Conservation (phyloP, 768 basidiomycete species). For the Russula virescens region DNA sequence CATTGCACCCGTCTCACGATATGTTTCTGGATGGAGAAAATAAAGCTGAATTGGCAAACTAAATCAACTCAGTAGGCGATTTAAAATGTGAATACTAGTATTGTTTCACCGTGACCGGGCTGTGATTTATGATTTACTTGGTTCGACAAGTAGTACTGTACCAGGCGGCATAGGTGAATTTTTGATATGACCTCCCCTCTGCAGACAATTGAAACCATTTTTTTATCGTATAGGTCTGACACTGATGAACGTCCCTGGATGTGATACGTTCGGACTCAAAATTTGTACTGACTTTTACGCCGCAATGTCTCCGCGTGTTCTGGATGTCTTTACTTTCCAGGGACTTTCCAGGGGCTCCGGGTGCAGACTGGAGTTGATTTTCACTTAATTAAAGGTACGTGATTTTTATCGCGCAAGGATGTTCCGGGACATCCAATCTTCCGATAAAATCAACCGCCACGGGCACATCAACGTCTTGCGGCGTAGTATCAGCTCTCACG, state of each 20-base stretch:
- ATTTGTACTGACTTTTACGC: background rate
- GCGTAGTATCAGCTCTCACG: background rate
- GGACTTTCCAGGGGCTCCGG: too few species aligned
- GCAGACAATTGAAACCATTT: background rate
- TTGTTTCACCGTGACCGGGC: too few species aligned
- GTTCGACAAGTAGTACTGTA: background rate
- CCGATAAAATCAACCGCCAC: background rate
- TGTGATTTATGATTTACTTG: background rate
- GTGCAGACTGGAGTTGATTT: background rate
- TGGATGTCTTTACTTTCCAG: background rate
- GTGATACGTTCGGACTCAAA: background rate
- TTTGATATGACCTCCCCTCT: background rate
- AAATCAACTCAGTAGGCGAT: background rate
- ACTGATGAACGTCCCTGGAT: background rate
- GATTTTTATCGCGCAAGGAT: background rate
- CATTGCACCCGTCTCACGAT: too few species aligned
- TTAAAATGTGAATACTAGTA: too few species aligned
- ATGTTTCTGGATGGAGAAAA: too few species aligned
- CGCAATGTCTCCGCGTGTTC: background rate
- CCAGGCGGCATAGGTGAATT: background rate
- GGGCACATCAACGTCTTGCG: background rate
- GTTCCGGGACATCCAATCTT: background rate
- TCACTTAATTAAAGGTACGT: background rate
- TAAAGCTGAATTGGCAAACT: background rate
- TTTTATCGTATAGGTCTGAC: background rate